Evolutionary conservation across 164 flowering plant species (phyloP).

Genomic region (Sextonia rubra): DNA sequence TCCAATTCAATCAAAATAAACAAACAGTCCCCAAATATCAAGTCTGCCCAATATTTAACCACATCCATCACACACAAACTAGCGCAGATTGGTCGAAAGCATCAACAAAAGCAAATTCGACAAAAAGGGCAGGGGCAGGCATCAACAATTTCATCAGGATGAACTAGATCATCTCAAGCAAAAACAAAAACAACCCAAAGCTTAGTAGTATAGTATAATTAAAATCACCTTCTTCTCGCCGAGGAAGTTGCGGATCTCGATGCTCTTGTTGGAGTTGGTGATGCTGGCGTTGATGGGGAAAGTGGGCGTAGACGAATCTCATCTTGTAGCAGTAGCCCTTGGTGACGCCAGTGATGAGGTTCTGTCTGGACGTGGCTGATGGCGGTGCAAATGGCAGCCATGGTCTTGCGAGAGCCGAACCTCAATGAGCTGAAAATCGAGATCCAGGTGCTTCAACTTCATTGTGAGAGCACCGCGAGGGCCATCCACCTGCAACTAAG

Average conservation of each 20-base stretch:
- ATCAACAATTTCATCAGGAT: too few relatives aligned
- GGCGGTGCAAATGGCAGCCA: constrained; percentile 66
- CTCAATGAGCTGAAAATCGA: constrained; percentile 50
- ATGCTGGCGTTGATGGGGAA: constrained; percentile 73
- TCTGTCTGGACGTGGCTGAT: constrained; percentile 53
- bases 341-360: constrained; percentile 63
- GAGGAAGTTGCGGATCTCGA: constrained; percentile 53
- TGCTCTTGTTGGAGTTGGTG: constrained; percentile 27
- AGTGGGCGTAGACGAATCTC: constrained; percentile 70
- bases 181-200: too few relatives aligned
- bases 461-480: constrained; percentile 51
- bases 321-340: constrained; percentile 64
- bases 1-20: too few relatives aligned
- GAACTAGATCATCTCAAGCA: too few relatives aligned
- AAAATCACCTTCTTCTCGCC: constrained; percentile 40
- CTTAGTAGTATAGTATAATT: too few relatives aligned
- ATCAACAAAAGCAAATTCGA: too few relatives aligned
- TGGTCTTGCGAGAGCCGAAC: constrained; percentile 61
- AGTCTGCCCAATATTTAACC: too few relatives aligned
- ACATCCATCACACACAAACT: too few relatives aligned
- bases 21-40: too few relatives aligned
- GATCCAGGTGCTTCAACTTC: constrained; percentile 33
- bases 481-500: too few relatives aligned
- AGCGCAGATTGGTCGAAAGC: too few relatives aligned
- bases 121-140: too few relatives aligned